phyloP scores from a whole-genome alignment of 2,329 filamentous ascomycete species.

The Penicillium janthinellum region DNA sequence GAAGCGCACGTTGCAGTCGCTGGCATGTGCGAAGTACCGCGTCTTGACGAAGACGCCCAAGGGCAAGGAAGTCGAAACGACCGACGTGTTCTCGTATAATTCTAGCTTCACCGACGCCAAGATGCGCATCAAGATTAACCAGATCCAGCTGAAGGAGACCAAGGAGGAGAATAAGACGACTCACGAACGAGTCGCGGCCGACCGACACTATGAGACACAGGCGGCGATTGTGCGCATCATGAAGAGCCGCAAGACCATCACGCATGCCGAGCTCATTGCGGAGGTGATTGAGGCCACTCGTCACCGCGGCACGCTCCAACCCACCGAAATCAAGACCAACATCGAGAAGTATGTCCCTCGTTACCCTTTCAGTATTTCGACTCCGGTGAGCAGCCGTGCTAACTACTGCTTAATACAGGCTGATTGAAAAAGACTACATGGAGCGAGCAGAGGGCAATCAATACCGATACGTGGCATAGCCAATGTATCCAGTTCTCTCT shows the following conservation, averaged over 20 bases:
- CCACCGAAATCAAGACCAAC: slow-evolving; percentile 90
- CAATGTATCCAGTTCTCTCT: background rate
- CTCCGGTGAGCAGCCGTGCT: background rate
- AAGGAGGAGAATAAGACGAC: slow-evolving; percentile 93
- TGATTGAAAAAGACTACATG: slow-evolving; percentile 93
- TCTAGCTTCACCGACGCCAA: slow-evolving; percentile 74
- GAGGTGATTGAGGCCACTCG: slow-evolving; percentile 92
- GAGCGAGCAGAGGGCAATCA: slow-evolving; percentile 71
- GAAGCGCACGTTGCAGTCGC: slow-evolving; percentile 86
- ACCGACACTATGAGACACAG: slow-evolving; percentile 94
- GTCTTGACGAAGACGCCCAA: slow-evolving; percentile 85
- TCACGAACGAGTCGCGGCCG: slow-evolving; percentile 83
- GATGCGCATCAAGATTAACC: slow-evolving; percentile 95
- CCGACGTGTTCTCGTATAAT: slow-evolving; percentile 86
- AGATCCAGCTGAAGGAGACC: slow-evolving; percentile 96
- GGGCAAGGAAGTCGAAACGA: slow-evolving; percentile 73
- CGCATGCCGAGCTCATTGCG: slow-evolving; percentile 81
- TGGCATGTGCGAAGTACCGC: slow-evolving; percentile 86
- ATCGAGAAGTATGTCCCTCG: slow-evolving; percentile 74
- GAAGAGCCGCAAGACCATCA: slow-evolving; percentile 88
- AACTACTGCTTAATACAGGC: slow-evolving; percentile 49
- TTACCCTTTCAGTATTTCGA: background rate
- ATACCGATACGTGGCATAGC: slow-evolving; percentile 71
- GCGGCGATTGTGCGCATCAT: slow-evolving; percentile 96
- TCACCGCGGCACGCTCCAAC: slow-evolving; percentile 80